phyloP scores from a whole-genome alignment of 2,329 filamentous ascomycete species.

The Fusarium acutatum region DNA sequence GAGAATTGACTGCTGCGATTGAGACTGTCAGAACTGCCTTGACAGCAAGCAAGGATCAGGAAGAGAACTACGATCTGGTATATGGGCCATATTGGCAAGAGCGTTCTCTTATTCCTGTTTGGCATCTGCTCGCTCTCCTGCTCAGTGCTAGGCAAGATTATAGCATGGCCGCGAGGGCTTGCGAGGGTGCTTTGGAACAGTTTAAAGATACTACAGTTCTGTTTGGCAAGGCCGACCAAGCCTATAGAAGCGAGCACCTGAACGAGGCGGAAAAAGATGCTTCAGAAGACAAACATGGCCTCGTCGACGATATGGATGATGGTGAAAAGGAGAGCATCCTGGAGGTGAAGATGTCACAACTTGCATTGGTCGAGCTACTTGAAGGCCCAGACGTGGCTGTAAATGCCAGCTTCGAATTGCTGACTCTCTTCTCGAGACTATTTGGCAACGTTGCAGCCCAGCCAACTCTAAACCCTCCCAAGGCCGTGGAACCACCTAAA shows the following conservation, averaged over 20 bases:
- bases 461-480: constrained; percentile 52
- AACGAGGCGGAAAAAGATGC: constrained; percentile 59
- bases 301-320: constrained; percentile 82
- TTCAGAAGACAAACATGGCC: constrained; percentile 50
- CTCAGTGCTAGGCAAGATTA: constrained; percentile 89
- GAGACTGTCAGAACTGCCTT: constrained; percentile 83
- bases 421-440: constrained; percentile 81
- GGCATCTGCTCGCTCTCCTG: constrained; percentile 89
- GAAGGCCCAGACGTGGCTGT: constrained; percentile 88
- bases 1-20: constrained; percentile 82
- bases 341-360: constrained; percentile 96
- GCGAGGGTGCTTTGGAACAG: constrained; percentile 90
- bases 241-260: constrained; percentile 72
- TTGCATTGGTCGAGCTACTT: constrained; percentile 81
- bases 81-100: constrained; percentile 68
- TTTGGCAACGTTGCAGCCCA: constrained; percentile 70
- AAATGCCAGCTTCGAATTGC: constrained; percentile 85
- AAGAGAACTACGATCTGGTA: constrained; percentile 53
- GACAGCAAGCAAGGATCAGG: constrained; percentile 62
- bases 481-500: constrained; percentile 66
- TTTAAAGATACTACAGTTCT: constrained; percentile 77
- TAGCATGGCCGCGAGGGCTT: constrained; percentile 79
- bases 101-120: constrained; percentile 76
- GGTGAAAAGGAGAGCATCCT: constrained; percentile 86
- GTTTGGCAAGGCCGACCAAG: constrained; percentile 68